Evolutionary conservation across 2,329 filamentous ascomycete species (phyloP).

Genomic region (Fusarium globosum): DNA sequence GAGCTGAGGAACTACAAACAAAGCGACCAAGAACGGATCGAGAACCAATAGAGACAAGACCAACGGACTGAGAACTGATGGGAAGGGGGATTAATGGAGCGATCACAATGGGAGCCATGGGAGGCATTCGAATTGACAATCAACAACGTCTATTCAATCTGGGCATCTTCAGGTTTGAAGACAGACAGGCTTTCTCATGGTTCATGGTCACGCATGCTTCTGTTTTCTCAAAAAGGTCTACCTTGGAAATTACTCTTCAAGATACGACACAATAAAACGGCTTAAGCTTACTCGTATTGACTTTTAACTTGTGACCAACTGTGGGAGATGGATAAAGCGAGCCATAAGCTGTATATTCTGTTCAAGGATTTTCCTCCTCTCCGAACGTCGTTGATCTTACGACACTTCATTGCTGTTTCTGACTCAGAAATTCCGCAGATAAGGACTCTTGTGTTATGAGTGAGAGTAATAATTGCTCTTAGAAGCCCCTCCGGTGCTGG

Average conservation of each 20-base stretch:
- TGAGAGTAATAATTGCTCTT: too few relatives aligned
- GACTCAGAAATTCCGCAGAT: fast-evolving
- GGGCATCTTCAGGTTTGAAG: background rate
- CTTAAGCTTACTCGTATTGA: background rate
- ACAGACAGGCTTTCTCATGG: background rate
- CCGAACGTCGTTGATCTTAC: background rate
- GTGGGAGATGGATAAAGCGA: background rate
- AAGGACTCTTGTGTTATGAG: too few relatives aligned
- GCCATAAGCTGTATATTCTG: too few relatives aligned
- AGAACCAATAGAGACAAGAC: background rate
- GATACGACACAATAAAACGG: background rate
- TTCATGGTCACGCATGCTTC: background rate
- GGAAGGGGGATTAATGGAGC: background rate
- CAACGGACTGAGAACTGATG: background rate
- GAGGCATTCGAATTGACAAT: background rate
- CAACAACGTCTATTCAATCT: too few relatives aligned
- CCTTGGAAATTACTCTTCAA: background rate
- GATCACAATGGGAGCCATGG: too few relatives aligned
- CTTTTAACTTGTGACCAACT: background rate
- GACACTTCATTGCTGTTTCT: background rate
- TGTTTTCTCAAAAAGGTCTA: background rate
- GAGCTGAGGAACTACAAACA: background rate
- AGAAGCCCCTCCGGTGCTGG: fast-evolving
- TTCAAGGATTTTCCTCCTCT: background rate
- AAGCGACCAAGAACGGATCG: background rate